Base-by-base conservation (phyloP, 208 protist species). In the Trypanosoma lewisi region DNA sequence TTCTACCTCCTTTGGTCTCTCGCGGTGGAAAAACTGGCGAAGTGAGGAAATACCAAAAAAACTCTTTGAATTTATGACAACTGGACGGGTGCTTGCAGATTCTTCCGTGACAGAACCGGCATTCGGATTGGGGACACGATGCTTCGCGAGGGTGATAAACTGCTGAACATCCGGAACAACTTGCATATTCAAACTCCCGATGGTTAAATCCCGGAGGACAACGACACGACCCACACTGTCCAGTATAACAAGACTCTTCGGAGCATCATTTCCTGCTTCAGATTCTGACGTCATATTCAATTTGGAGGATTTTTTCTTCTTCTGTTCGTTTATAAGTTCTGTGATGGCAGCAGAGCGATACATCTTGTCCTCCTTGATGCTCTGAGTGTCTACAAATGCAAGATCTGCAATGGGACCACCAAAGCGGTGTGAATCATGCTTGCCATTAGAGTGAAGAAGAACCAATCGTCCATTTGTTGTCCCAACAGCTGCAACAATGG, bases 341-440 rank as follows among this genome's bases (percentile, higher is more conserved):
- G 74, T 71, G 36, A 83, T 73, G 14, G 63, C 67, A 45, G 30
- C n/a, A 61, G 60, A 66, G 37, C 75, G 75, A 34, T 66, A 49
- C 34, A 45, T 25, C 34, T 60, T 39, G n/a, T 64, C 51, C 0
- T 11, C 54, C 3, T 30, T 37, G 31, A 48, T 50, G 36, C 51
- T 21, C 23, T 36, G 54, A 49, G 72, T 83, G 53, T 69, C 59
- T 21, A 83, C 78, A 73, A 95, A 92, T 11, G 67, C 58, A 12
- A 82, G 31, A 65, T 95, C 88, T 6, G 78, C 76, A 50, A 95
- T 78, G 12, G 88, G 88, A 6, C 88, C 88, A 17, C 75, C 71
- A 23, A 87, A 73, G 4, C 78, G 83, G 16, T 75, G 70, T 19
- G 78, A 68, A 9, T 78, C 47, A 17, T 70, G 73, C 14, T 36